phyloP scores from a whole-genome alignment of 139 green algal genomes.

The Micractinium sp. region DNA sequence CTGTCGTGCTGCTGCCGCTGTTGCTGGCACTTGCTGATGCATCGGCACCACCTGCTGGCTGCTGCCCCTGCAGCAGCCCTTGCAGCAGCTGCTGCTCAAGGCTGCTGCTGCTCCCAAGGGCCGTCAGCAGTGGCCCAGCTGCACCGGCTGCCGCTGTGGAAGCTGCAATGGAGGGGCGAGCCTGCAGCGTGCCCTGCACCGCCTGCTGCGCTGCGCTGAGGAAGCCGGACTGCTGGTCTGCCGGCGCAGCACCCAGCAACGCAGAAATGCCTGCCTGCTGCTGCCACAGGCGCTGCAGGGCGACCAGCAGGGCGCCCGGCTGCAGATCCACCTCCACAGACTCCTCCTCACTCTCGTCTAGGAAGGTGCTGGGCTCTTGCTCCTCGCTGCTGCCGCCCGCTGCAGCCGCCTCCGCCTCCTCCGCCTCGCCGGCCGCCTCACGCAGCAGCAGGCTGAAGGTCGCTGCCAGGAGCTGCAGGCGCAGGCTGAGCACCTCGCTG shows the following conservation, averaged over 20 bases:
- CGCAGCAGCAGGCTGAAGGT: constrained; percentile 19
- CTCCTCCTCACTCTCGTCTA: constrained; percentile 6
- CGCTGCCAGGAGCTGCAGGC: constrained; percentile 15
- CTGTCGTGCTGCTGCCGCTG: background rate
- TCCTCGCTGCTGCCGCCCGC: constrained; percentile 4
- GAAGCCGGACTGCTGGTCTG: background rate
- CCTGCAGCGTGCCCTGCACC: background rate
- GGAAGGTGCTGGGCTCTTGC: background rate
- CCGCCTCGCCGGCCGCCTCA: background rate
- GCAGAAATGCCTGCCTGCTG: background rate
- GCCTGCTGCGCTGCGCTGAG: background rate
- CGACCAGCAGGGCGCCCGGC: background rate
- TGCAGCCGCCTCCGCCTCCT: background rate
- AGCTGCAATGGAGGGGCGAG: background rate
- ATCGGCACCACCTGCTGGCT: background rate
- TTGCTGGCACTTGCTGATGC: constrained; percentile 9
- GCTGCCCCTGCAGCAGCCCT: background rate
- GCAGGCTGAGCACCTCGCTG: background rate
- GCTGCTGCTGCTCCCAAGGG: background rate
- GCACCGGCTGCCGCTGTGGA: constrained; percentile 1
- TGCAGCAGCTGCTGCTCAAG: constrained; percentile 23
- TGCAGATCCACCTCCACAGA: background rate
- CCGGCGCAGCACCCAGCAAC: background rate
- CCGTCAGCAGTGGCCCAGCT: background rate
- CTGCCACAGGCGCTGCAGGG: constrained; percentile 6